phyloP scores from a whole-genome alignment of 108 stramenopile species.

The Ochromonas danica region DNA sequence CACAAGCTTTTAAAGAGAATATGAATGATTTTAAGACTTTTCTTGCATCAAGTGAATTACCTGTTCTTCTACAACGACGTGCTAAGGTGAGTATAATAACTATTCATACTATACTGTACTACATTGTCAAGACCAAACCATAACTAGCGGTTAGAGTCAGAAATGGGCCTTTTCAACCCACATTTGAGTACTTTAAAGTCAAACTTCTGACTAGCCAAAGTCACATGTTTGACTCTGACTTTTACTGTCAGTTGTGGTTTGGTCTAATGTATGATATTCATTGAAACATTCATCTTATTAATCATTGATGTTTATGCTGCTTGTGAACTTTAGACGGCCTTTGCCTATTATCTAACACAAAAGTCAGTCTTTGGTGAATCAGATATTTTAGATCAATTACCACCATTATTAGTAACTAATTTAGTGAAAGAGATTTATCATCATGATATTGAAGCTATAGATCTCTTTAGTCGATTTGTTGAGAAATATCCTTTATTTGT shows the following conservation, averaged over 20 bases:
- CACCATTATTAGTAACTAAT: neutral
- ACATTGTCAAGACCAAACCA: too few relatives aligned
- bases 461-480: neutral
- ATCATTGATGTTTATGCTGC: neutral
- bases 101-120: neutral
- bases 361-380: neutral
- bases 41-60: neutral
- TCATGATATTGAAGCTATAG: neutral
- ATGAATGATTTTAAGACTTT: slow-evolving; percentile 19
- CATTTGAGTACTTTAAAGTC: too few relatives aligned
- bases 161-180: too few relatives aligned
- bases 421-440: neutral
- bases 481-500: neutral
- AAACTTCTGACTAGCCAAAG: too few relatives aligned
- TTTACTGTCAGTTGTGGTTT: too few relatives aligned
- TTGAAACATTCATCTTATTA: too few relatives aligned
- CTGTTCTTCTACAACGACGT: neutral
- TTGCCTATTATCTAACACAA: neutral
- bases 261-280: too few relatives aligned
- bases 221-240: too few relatives aligned
- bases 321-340: neutral
- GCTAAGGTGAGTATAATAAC: slow-evolving; percentile 8
- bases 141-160: too few relatives aligned
- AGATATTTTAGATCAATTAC: neutral
- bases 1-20: slow-evolving; percentile 20